A percentile compares a stretch with the other conserved stretches of the same genome.
phyloP scores from a whole-genome alignment of 176 grass and related monocot genomes.

The Phyllostachys edulis region DNA sequence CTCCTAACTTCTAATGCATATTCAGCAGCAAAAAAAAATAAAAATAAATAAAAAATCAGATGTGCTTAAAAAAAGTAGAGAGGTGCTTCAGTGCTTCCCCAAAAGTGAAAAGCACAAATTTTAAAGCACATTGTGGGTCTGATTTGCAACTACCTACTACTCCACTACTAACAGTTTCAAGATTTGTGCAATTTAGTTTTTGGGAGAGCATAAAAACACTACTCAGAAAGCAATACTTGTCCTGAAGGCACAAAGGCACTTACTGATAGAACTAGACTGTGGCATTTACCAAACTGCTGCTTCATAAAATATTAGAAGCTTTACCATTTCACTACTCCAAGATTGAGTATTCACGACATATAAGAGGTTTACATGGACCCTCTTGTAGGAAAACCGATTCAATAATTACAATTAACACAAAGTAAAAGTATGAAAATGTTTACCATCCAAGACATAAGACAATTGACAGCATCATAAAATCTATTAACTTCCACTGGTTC shows the following conservation, averaged over 20 bases:
- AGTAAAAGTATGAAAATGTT: background rate
- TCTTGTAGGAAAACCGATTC: background rate
- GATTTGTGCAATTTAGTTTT: background rate
- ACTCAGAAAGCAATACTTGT: background rate
- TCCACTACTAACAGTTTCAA: background rate
- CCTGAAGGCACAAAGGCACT: background rate
- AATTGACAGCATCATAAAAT: slow-evolving; percentile 89
- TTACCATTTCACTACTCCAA: background rate
- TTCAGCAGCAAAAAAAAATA: background rate
- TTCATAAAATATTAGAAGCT: background rate
- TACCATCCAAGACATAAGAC: slow-evolving; percentile 93
- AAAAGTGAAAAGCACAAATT: background rate
- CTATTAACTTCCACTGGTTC: slow-evolving; percentile 52
- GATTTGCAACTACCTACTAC: background rate
- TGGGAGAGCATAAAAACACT: slow-evolving; percentile 12
- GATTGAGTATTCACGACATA: background rate
- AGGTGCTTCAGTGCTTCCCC: background rate
- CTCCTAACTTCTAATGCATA: background rate
- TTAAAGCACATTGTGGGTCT: background rate
- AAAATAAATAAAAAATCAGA: background rate
- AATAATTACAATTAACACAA: slow-evolving; percentile 6
- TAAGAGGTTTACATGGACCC: background rate
- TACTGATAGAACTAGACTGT: background rate
- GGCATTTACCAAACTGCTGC: background rate
- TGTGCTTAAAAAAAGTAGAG: background rate